A percentile compares a stretch with the other conserved stretches of the same genome.
phyloP scores from a whole-genome alignment of 2,329 filamentous ascomycete species.

The Didymella keratinophila region DNA sequence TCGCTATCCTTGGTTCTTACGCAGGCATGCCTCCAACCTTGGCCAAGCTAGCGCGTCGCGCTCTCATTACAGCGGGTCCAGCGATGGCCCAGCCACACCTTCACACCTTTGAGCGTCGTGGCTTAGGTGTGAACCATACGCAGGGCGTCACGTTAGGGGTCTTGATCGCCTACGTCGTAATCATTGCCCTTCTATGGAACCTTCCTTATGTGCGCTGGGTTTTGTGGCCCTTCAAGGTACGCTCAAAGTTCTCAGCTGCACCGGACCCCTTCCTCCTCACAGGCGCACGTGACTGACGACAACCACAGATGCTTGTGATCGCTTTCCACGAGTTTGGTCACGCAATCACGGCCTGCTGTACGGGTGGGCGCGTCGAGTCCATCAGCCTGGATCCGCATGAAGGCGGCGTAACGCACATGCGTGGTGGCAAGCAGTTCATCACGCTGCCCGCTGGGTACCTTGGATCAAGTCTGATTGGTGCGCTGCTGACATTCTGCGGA shows the following conservation, averaged over 20 bases:
- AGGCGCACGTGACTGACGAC: constrained; percentile 4
- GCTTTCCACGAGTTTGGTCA: constrained; percentile 84
- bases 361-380: constrained; percentile 75
- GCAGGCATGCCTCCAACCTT: constrained; percentile 36
- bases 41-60: constrained; percentile 38
- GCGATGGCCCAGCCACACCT: constrained; percentile 48
- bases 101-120: constrained; percentile 58
- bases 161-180: constrained; percentile 74
- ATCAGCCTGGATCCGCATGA: constrained; percentile 79
- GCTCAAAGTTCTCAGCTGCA: constrained; percentile 10
- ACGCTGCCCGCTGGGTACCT: constrained; percentile 81
- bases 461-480: constrained; percentile 78
- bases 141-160: constrained; percentile 75
- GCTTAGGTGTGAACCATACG: constrained; percentile 69
- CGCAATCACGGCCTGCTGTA: constrained; percentile 74
- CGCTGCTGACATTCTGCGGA: constrained; percentile 78
- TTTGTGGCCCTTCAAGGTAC: constrained; percentile 82
- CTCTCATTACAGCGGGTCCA: constrained; percentile 39
- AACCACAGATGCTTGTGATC: constrained; percentile 77
- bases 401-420: constrained; percentile 80
- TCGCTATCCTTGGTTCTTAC: not conserved
- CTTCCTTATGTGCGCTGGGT: constrained; percentile 77
- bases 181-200: constrained; percentile 81
- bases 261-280: not conserved
- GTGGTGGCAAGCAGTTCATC: constrained; percentile 72